These are phyloP conservation scores for Durotheca rogersii DNA, from an alignment of 495 filamentous ascomycete species.

Conservation along the genomic window DNA sequence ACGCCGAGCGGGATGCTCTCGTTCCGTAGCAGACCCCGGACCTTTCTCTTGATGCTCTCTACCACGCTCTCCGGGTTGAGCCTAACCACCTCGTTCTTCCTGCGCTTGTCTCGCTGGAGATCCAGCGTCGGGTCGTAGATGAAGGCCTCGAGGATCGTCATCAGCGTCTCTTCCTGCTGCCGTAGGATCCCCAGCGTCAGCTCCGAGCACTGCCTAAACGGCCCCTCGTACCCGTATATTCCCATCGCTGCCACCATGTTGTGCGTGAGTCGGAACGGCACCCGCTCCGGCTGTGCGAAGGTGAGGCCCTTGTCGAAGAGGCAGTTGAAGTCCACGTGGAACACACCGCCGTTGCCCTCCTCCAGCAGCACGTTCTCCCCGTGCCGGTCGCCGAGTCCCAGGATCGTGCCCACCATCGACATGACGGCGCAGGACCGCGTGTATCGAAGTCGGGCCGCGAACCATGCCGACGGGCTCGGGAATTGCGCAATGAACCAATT, in stretches of 20 bases:
- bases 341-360: constrained; percentile 87
- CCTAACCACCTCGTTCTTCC: constrained; percentile 62
- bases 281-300: constrained; percentile 89
- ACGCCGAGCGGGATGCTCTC: constrained; percentile 91
- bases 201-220: constrained; percentile 88
- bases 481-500: constrained; percentile 96
- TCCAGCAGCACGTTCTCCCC: constrained; percentile 97
- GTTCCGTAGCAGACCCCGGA: constrained; percentile 75
- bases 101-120: constrained; percentile 73
- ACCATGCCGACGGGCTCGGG: constrained; percentile 89
- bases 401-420: constrained; percentile 94
- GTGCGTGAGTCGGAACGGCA: constrained; percentile 97
- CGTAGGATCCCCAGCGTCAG: constrained; percentile 80
- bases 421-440: constrained; percentile 93
- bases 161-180: constrained; percentile 89
- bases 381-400: constrained; percentile 95
- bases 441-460: constrained; percentile 84
- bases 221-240: constrained; percentile 86
- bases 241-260: constrained; percentile 98
- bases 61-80: constrained; percentile 88
- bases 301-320: constrained; percentile 98
- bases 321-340: constrained; percentile 99
- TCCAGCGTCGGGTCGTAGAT: constrained; percentile 95
- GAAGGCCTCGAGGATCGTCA: constrained; percentile 96
- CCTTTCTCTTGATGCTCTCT: constrained; percentile 83